phyloP scores from a whole-genome alignment of 345 rosid species.

The Eucalyptus curtisii region DNA sequence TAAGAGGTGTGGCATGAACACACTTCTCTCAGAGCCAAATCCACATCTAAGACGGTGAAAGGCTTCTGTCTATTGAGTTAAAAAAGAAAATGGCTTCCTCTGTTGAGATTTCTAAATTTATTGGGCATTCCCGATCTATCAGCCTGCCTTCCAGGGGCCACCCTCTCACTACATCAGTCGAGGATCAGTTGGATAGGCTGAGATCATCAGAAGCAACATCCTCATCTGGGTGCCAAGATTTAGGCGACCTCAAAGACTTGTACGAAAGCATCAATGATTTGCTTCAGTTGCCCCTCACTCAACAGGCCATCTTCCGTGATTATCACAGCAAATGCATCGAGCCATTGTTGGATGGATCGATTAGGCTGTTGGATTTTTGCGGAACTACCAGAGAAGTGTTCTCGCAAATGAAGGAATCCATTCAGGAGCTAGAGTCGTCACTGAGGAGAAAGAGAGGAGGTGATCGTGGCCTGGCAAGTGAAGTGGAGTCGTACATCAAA shows the following conservation, averaged over 20 bases:
- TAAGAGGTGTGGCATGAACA: background rate
- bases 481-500: background rate
- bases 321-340: background rate
- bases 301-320: background rate
- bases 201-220: slow-evolving; percentile 5
- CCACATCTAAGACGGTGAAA: background rate
- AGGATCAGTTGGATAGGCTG: slow-evolving; percentile 4
- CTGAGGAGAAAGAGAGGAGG: background rate
- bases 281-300: background rate
- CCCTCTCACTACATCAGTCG: slow-evolving; percentile 1
- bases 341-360: slow-evolving; percentile 1
- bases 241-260: background rate
- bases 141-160: slow-evolving; percentile 14
- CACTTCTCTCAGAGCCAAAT: background rate
- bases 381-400: background rate
- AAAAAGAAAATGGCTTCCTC: background rate
- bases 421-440: background rate
- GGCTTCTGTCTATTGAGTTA: background rate
- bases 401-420: background rate
- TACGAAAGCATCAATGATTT: background rate
- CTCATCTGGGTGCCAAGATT: background rate
- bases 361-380: slow-evolving; percentile 1
- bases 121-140: slow-evolving; percentile 7
- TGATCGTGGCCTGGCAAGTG: background rate
- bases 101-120: background rate